These are phyloP conservation scores for Pontederia paniculata DNA, from an alignment of 176 grass and related monocot species.

Conservation along the genomic window DNA sequence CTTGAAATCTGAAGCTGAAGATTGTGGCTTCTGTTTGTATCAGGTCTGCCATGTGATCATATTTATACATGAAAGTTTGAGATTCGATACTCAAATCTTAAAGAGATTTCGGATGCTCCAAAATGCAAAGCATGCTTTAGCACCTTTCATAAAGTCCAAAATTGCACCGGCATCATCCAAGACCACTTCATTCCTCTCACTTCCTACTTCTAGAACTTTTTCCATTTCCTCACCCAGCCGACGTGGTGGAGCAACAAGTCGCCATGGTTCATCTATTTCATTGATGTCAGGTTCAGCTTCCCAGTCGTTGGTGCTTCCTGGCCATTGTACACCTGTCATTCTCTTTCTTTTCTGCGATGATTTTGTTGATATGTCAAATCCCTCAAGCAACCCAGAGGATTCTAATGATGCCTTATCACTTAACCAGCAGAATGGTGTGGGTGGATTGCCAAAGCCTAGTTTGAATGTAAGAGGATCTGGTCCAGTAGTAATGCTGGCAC, in stretches of 20 bases:
- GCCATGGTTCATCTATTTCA: conserved; percentile 44
- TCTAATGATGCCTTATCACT: conserved; percentile 28
- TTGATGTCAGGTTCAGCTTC: conserved; percentile 60
- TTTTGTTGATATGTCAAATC: conserved; percentile 33
- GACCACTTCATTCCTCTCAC: conserved; percentile 23
- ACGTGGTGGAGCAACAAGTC: conserved; percentile 32
- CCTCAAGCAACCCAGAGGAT: conserved; percentile 40
- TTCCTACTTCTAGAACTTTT: conserved; percentile 25
- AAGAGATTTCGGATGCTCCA: conserved; percentile 74
- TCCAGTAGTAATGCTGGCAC: conserved; percentile 48
- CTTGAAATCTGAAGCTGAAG: conserved; percentile 1
- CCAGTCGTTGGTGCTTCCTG: conserved; percentile 34
- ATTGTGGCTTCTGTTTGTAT: neutral
- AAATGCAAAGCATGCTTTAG: conserved; percentile 71
- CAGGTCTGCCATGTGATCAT: conserved; percentile 88
- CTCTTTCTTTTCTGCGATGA: conserved; percentile 86
- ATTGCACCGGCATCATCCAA: conserved; percentile 34
- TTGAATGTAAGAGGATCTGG: conserved; percentile 34
- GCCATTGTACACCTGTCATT: conserved; percentile 69
- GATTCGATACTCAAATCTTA: conserved; percentile 50
- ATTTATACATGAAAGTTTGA: conserved; percentile 78
- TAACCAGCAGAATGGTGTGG: conserved; percentile 21
- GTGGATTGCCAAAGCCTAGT: conserved; percentile 38
- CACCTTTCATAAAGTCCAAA: conserved; percentile 47
- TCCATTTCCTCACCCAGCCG: conserved; percentile 41